phyloP scores from a whole-genome alignment of 345 rosid species.

The Salix viminalis region DNA sequence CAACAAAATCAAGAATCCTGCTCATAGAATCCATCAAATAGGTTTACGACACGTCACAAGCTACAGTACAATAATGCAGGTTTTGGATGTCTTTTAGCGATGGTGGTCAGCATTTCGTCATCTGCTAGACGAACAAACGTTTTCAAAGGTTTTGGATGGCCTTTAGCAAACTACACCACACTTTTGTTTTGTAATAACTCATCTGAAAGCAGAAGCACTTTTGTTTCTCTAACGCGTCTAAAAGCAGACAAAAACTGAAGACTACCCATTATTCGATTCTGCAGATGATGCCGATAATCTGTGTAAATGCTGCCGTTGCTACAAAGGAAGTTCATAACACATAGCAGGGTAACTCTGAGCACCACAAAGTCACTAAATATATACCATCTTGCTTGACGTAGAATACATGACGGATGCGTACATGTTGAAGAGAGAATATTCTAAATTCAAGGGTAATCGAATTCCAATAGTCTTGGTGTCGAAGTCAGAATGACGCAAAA shows the following conservation, averaged over 20 bases:
- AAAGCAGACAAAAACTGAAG: neutral
- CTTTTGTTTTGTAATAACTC: no score
- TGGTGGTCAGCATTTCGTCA: neutral
- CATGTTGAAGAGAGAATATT: no score
- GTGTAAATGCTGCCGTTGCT: neutral
- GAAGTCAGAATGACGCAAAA: no score
- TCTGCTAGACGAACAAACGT: no score
- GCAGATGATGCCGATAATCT: neutral
- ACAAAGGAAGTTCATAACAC: neutral
- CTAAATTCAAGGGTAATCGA: no score
- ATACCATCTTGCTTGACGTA: neutral
- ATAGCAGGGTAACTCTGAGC: neutral
- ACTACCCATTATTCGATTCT: neutral
- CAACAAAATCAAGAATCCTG: neutral
- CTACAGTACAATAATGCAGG: neutral
- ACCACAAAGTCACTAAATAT: neutral
- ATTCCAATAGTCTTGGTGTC: accelerated
- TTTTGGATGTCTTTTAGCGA: neutral
- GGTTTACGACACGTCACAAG: neutral
- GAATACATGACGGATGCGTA: no score
- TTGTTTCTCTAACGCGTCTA: no score
- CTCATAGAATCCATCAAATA: neutral
- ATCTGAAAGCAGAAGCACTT: no score
- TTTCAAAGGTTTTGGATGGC: no score
- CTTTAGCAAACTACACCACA: no score